A percentile compares a stretch with the other conserved stretches of the same genome.
phyloP scores from a whole-genome alignment of 495 filamentous ascomycete species.

The Penicillium macrosclerotiorum region DNA sequence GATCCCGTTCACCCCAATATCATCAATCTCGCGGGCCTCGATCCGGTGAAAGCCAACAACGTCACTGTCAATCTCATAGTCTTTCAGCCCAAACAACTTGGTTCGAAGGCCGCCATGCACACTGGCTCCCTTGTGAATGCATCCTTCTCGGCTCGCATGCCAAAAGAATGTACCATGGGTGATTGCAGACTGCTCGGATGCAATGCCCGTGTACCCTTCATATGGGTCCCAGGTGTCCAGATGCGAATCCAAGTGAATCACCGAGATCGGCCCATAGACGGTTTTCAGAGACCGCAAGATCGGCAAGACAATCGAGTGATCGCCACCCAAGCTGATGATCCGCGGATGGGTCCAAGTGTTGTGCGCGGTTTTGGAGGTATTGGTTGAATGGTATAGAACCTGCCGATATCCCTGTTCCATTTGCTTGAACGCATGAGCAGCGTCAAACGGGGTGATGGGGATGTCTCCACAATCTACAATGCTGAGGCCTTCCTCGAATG shows the following conservation, averaged over 20 bases:
- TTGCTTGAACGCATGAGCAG: slow-evolving; percentile 57
- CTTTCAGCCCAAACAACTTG: slow-evolving; percentile 65
- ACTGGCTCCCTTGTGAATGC: slow-evolving; percentile 21
- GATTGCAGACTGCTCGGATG: slow-evolving; percentile 25
- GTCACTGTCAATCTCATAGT: slow-evolving; percentile 80
- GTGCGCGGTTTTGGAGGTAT: no score
- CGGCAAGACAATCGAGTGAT: slow-evolving; percentile 64
- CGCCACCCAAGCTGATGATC: slow-evolving; percentile 68
- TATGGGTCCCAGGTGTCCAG: slow-evolving; percentile 55
- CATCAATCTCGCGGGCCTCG: slow-evolving; percentile 81
- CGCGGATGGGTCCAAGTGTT: slow-evolving; percentile 55
- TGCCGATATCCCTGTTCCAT: slow-evolving; percentile 51
- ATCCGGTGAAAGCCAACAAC: slow-evolving; percentile 80
- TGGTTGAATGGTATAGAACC: slow-evolving; percentile 28
- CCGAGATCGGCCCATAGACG: slow-evolving; percentile 63
- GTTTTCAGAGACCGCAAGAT: slow-evolving; percentile 63
- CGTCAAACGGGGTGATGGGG: slow-evolving; percentile 56
- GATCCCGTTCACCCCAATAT: slow-evolving; percentile 63
- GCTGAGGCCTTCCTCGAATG: slow-evolving; percentile 52
- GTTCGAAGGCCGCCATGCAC: slow-evolving; percentile 80
- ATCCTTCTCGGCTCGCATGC: slow-evolving; percentile 24
- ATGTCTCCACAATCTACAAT: slow-evolving; percentile 66
- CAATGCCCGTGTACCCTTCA: slow-evolving; percentile 22
- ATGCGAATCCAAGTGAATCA: slow-evolving; percentile 62
- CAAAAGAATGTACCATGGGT: slow-evolving; percentile 36